Evolutionary conservation across 164 flowering plant species (phyloP).

Genomic region (Cinnamomum chago): DNA sequence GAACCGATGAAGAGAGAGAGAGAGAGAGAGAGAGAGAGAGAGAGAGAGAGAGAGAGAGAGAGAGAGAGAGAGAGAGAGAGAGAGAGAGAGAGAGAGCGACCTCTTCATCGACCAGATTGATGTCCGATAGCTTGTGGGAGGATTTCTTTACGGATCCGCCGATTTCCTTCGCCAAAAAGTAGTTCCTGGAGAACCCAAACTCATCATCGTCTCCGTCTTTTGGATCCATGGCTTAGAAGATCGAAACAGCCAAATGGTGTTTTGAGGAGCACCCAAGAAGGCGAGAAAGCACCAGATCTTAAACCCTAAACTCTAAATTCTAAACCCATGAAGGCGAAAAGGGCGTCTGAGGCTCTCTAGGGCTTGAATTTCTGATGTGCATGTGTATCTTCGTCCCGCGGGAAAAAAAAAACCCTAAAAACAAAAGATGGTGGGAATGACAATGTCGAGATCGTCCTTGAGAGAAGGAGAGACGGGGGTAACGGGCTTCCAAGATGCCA

Average conservation of each 20-base stretch:
- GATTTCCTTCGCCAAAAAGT: constrained; percentile 76
- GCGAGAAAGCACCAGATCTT: too few relatives aligned
- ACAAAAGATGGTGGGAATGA: constrained; percentile 59
- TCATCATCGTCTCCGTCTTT: constrained; percentile 65
- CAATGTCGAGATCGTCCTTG: constrained; percentile 79
- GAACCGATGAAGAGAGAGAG: not conserved
- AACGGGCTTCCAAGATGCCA: constrained; percentile 14
- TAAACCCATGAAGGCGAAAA: too few relatives aligned
- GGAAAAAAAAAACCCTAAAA: too few relatives aligned
- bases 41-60: too few relatives aligned
- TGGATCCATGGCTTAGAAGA: constrained; percentile 35
- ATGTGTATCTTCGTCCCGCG: too few relatives aligned
- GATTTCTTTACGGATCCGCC: constrained; percentile 75
- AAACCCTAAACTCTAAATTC: too few relatives aligned
- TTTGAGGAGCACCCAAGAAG: too few relatives aligned
- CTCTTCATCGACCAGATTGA: constrained; percentile 79
- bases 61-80: constrained; percentile 6
- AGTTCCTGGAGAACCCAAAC: constrained; percentile 82
- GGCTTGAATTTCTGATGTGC: too few relatives aligned
- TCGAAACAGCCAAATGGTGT: too few relatives aligned
- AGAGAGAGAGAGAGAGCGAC: constrained; percentile 21
- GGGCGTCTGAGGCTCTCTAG: too few relatives aligned
- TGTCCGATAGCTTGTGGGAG: constrained; percentile 62
- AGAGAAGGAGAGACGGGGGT: constrained; percentile 28
- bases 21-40: not conserved